Evolutionary conservation across 2,329 filamentous ascomycete genomes (phyloP).

Genomic region (Celoporthe dispersa): DNA sequence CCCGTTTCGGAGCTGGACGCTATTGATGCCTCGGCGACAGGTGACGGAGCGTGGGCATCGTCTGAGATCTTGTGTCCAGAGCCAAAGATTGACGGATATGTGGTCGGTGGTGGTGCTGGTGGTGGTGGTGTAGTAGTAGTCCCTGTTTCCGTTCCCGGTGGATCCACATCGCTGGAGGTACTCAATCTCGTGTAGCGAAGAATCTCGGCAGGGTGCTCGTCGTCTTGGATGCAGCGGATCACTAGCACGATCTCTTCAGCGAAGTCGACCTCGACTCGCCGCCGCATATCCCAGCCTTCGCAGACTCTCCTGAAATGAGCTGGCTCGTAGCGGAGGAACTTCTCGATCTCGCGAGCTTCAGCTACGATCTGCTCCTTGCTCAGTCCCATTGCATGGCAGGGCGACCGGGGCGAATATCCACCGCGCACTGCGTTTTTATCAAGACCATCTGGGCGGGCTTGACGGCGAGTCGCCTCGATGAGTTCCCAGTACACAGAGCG

Average conservation of each 20-base stretch:
- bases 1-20: conserved; percentile 39
- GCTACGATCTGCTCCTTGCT: conserved; percentile 71
- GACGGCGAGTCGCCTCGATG: conserved; percentile 76
- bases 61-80: conserved; percentile 6
- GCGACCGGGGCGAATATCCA: conserved; percentile 80
- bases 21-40: background rate
- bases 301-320: conserved; percentile 79
- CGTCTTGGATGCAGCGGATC: conserved; percentile 71
- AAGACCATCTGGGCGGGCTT: conserved; percentile 72
- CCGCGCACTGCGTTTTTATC: conserved; percentile 69
- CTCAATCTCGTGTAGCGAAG: conserved; percentile 49
- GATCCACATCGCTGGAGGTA: conserved; percentile 24
- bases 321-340: conserved; percentile 73
- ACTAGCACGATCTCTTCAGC: conserved; percentile 77
- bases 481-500: conserved; percentile 81
- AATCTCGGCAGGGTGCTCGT: conserved; percentile 52
- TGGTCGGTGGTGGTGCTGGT: background rate
- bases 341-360: conserved; percentile 82
- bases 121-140: background rate
- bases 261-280: conserved; percentile 86
- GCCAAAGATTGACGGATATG: conserved; percentile 25
- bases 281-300: conserved; percentile 89
- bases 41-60: background rate
- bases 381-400: conserved; percentile 73
- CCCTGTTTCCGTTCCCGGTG: background rate